Base-by-base conservation (phyloP, 257 asterid genomes). In the Solanum paucissectum region DNA sequence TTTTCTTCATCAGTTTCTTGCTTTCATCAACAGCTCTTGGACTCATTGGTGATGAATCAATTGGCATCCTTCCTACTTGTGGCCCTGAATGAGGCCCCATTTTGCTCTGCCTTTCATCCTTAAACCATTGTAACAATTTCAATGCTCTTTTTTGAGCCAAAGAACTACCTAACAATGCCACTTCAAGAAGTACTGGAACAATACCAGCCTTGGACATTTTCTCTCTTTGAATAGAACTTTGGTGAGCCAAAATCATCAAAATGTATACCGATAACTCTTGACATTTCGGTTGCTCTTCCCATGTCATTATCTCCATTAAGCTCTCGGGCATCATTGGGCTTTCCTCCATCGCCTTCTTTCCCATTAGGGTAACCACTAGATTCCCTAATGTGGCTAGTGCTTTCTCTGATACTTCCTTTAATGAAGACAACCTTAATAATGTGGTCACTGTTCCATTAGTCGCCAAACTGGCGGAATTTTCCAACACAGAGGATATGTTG, bases 51-150 rank as follows among this genome's bases (percentile, higher is more conserved):
- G 98, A 92, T 3, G 96, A 91, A 34, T 94, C 93, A 1, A 86
- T 82, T 32, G 66, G 8, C 20, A 60, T 18, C 60, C 95, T 89
- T 76, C 94, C 95, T 12, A 90, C 92, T 86, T 95, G 98, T 38
- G 98, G 98, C 64, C 99, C 99, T 25, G 98, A 95, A 77, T 94
- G 98, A 9, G 95, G 95, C 33, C 95, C 98, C 91, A 94, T 91
- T 77, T 92, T 92, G 87, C 74, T 91, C 77, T 90, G 97, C 75
- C 98, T 81, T 5, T 94, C 99, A 42, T 95, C 94, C 89, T 95
- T 97, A 82, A 97, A 95, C 99, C 99, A 95, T 73, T 95, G 98
- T 33, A 97, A 87, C 58, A 97, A 85, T 90, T 95, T 97, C 62
- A 95, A 14, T 12, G 99, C 98, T 72, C 99, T 91, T 86, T 94